Conservation (phyloP, 139 green algal genomes). For the Chlamydomonas applanata region DNA sequence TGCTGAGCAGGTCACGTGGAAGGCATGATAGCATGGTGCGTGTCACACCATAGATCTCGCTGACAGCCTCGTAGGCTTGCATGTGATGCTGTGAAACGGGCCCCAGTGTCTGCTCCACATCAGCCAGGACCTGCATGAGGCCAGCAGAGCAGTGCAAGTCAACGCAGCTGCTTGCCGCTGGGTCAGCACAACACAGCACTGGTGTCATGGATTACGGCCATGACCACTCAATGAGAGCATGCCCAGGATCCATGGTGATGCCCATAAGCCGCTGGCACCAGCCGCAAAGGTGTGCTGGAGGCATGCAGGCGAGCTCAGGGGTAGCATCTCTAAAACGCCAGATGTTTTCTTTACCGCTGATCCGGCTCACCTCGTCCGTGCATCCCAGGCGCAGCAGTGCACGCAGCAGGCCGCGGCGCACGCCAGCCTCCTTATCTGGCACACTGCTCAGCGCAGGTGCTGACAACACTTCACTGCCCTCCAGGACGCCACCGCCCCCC, state of each 20-base stretch:
- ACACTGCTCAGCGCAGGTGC: not conserved
- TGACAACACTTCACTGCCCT: conserved; percentile 24
- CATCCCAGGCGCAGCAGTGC: conserved; percentile 32
- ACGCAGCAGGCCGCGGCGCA: conserved; percentile 33
- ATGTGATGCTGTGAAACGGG: conserved; percentile 23
- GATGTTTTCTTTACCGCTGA: not conserved
- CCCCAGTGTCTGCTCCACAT: conserved; percentile 30
- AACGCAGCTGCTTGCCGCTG: no score
- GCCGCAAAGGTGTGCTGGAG: no score
- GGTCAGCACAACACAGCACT: not conserved
- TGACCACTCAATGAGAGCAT: not conserved
- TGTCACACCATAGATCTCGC: conserved; percentile 35
- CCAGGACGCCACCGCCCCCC: not conserved
- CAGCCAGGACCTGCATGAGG: conserved; percentile 37
- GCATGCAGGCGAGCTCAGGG: no score
- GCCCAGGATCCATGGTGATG: not conserved
- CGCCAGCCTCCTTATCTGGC: conserved; percentile 8
- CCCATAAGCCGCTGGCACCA: no score
- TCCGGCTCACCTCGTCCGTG: conserved; percentile 27
- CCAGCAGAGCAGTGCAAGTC: no score
- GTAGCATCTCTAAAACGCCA: no score
- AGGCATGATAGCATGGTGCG: conserved; percentile 49
- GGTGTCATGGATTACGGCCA: not conserved
- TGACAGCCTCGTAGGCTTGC: conserved; percentile 11
- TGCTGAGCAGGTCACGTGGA: conserved; percentile 28